Base-by-base conservation (phyloP, 306 rosid species). In the Malus fusca region DNA sequence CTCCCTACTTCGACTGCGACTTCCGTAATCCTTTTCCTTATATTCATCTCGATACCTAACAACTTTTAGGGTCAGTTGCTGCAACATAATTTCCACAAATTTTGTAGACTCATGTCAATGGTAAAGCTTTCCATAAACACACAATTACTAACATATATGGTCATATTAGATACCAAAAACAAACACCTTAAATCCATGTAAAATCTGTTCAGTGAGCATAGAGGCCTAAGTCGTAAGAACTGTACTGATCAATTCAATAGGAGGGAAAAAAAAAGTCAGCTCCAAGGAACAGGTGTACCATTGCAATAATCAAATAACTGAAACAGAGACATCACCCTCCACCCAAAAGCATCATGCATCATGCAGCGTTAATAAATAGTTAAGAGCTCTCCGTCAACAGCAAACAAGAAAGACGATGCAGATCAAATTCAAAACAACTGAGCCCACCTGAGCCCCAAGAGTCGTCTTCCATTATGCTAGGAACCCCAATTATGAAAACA, bases 1-100 rank as follows among this genome's bases (percentile, higher is more conserved):
- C 22, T 90, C 94, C 79, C 88, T 82, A 82, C 94, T 87, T 79
- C 94, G 86, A 68, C 91, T 89, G 74, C 88, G 91, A 71, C 91
- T 90, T 84, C 87, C 79, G 55, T 84, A 64, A 81, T 85, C 91
- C 69, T 81, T 88, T 58, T 84, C 94, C 81, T 78, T 87, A 46
- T 85, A 9, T 55, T 90, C 94, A 79, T 87, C 94, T 51, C 90
- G 87, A 30, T 86, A 44, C 82, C 94, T 90, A 69, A 77, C 75
- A 77, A 40, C 10, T 26, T 35, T 62, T 74, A 8, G 6, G 31
- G 74, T 78, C 63, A 83, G 78, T 22, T 12, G 62, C 37, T 62
- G 63, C 33, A 15, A 22, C 60, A 15, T 65, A 60, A 33, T 56
- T 40, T 76, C 28, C 35, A 69, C 21, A 69, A 48, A 69, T 48